A percentile compares a stretch with the other conserved stretches of the same genome.
Conservation (phyloP, 1,284 basidiomycete genomes). For the Sanguinoderma infundibulare region DNA sequence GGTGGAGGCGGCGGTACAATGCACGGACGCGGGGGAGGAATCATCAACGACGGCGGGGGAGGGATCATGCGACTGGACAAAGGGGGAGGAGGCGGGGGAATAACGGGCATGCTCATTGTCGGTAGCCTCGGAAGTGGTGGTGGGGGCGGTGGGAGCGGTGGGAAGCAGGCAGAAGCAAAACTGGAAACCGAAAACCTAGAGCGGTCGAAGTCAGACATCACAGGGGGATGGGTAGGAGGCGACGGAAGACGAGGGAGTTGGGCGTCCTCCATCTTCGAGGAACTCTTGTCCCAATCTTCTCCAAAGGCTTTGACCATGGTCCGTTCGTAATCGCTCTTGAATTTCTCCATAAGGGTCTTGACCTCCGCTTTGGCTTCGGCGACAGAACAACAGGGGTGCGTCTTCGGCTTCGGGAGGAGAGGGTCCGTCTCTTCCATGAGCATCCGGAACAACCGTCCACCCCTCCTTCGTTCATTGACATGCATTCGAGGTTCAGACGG, state of each 20-base stretch:
- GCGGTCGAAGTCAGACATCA: background rate
- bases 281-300: conserved; percentile 28
- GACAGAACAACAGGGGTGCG: conserved; percentile 52
- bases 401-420: background rate
- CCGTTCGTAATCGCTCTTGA: conserved; percentile 61
- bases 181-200: background rate
- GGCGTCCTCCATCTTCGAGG: background rate
- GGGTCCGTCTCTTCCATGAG: background rate
- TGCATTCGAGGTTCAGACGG: background rate
- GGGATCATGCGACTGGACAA: background rate
- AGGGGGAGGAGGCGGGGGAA: conserved; percentile 1
- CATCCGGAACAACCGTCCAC: background rate
- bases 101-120: background rate
- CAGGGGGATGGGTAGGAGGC: conserved; percentile 12
- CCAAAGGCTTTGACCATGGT: conserved; percentile 54
- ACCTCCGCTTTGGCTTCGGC: conserved; percentile 49
- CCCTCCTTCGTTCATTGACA: background rate
- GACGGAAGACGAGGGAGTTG: conserved; percentile 14
- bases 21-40: background rate
- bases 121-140: background rate
- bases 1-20: conserved; percentile 13
- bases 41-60: conserved; percentile 1
- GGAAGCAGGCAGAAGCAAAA: background rate
- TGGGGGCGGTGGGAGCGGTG: conserved; percentile 4
- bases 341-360: conserved; percentile 55